A percentile compares a stretch with the other conserved stretches of the same genome.
Conservation (phyloP, 257 asterid genomes). For the Marsdenia floribunda region DNA sequence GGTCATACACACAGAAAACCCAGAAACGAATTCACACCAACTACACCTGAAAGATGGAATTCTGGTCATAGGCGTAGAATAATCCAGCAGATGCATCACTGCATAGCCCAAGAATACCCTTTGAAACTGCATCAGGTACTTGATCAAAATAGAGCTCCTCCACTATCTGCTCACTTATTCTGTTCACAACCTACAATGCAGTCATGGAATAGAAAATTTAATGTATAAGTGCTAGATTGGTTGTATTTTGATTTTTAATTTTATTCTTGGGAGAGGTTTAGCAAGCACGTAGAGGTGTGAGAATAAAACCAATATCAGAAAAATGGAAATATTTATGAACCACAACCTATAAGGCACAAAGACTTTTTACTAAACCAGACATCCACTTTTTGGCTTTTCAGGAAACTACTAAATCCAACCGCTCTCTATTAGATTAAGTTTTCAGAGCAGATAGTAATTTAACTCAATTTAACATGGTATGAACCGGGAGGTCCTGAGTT, state of each 20-base stretch:
- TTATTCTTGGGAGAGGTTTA: not conserved
- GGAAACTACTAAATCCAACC: not conserved
- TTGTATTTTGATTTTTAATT: not conserved
- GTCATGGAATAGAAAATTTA: constrained; percentile 6
- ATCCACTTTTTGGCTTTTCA: not conserved
- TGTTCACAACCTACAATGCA: constrained; percentile 72
- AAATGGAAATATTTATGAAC: not conserved
- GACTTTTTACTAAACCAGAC: not conserved
- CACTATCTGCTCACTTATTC: constrained; percentile 89
- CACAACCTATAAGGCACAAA: not conserved
- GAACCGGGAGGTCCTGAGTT: no score
- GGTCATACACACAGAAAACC: constrained; percentile 14
- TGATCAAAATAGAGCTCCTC: constrained; percentile 90
- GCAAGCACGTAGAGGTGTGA: not conserved
- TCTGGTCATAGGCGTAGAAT: constrained; percentile 91
- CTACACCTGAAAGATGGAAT: constrained; percentile 85
- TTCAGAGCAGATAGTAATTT: no score
- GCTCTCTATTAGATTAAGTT: no score
- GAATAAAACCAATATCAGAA: not conserved
- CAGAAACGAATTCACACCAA: constrained; percentile 9
- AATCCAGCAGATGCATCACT: constrained; percentile 98
- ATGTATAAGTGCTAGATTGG: not conserved
- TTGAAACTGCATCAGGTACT: constrained; percentile 72
- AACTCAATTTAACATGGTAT: no score
- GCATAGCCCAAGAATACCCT: constrained; percentile 84